Evolutionary conservation across 371 early-diverging fungal species (phyloP).

Genomic region (Lichtheimia hyalospora): DNA sequence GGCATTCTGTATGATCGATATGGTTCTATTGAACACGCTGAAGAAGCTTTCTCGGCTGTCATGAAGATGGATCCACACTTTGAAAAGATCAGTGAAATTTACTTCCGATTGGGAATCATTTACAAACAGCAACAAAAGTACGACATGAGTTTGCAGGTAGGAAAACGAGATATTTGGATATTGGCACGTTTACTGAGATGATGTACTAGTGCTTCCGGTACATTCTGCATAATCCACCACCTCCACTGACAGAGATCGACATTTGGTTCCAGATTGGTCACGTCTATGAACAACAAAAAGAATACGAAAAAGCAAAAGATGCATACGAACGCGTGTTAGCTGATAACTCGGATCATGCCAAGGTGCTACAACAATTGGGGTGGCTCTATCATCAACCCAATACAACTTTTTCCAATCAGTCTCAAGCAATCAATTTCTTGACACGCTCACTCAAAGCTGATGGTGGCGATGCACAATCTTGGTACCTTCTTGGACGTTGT

Average conservation of each 20-base stretch:
- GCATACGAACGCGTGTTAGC: conserved; percentile 90
- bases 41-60: conserved; percentile 94
- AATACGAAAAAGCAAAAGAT: conserved; percentile 83
- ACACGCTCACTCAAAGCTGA: conserved; percentile 85
- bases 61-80: conserved; percentile 86
- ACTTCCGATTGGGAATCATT: conserved; percentile 95
- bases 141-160: conserved; percentile 78
- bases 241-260: conserved; percentile 90
- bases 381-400: conserved; percentile 91
- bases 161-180: background rate
- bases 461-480: conserved; percentile 87
- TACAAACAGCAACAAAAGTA: conserved; percentile 95
- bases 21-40: conserved; percentile 94
- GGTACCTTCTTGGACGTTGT: conserved; percentile 94
- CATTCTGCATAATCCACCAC: conserved; percentile 84
- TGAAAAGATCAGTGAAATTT: conserved; percentile 97
- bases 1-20: conserved; percentile 97
- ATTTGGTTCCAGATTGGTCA: conserved; percentile 98
- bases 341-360: conserved; percentile 91
- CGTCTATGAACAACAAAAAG: conserved; percentile 93
- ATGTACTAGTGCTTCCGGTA: conserved; percentile 82
- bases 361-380: conserved; percentile 96
- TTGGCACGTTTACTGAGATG: background rate
- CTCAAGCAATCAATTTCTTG: conserved; percentile 79
- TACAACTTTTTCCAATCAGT: conserved; percentile 79